A percentile compares a stretch with the other conserved stretches of the same genome.
phyloP scores from a whole-genome alignment of 2,329 filamentous ascomycete genomes.

The Helotiales sp. region DNA sequence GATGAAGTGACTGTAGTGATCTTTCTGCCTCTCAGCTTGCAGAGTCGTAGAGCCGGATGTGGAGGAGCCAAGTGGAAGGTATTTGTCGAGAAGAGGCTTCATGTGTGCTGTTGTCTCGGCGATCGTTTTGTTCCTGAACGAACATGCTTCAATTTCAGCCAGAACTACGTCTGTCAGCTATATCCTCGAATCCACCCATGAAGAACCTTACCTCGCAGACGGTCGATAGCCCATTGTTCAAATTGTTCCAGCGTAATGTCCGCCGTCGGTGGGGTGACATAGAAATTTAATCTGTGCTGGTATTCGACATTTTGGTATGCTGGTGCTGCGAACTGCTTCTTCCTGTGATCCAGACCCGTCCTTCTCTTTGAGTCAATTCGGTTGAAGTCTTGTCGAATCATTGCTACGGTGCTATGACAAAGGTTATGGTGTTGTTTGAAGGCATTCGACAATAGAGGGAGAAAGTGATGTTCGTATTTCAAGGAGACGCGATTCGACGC shows the following conservation, averaged over 20 bases:
- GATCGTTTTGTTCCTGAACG: conserved; percentile 87
- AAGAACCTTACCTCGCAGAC: conserved; percentile 70
- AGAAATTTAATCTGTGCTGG: conserved; percentile 89
- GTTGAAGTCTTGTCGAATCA: conserved; percentile 43
- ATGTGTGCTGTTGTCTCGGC: conserved; percentile 84
- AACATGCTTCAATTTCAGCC: conserved; percentile 89
- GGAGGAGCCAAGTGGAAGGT: conserved; percentile 79
- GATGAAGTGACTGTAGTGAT: conserved; percentile 98
- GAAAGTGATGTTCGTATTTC: background rate
- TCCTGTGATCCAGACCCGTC: conserved; percentile 76
- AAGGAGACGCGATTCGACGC: conserved; percentile 2
- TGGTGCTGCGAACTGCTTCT: conserved; percentile 82
- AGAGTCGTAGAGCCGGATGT: conserved; percentile 65
- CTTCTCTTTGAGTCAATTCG: conserved; percentile 68
- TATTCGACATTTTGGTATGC: conserved; percentile 80
- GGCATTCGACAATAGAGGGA: background rate
- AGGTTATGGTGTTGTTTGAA: background rate
- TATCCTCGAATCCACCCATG: conserved; percentile 36
- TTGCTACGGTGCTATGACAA: conserved; percentile 23
- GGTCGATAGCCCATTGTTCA: conserved; percentile 97
- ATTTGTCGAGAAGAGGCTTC: conserved; percentile 84
- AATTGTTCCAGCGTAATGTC: conserved; percentile 98
- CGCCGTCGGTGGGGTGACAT: conserved; percentile 82
- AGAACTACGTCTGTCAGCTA: conserved; percentile 63
- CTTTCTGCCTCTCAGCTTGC: conserved; percentile 80